Base-by-base conservation (phyloP, 257 asterid species). In the Agastache rugosa region DNA sequence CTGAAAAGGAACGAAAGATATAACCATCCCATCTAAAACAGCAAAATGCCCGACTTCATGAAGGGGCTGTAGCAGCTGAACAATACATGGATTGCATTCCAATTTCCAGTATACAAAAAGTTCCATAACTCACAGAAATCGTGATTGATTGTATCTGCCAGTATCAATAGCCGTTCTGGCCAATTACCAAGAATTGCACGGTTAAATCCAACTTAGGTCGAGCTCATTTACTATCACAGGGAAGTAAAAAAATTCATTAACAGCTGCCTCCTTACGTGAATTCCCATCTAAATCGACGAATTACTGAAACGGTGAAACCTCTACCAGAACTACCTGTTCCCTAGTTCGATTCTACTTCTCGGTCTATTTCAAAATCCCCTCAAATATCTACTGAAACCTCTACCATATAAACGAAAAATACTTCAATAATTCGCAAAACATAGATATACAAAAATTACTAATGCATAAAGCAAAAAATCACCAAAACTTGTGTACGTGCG, bases 351-450 rank as follows among this genome's bases (percentile, higher is more conserved):
- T 25, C 75, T 48, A 59, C 64, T 60, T 60, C 69, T 44, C 58
- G 1, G 17, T 25, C 72, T 23, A 76, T 3, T 11, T 51, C 27
- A 77, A 70, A 71, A 51, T 77, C 59, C 31, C 53, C 61, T 12
- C 29, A n/a, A 53, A 17, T 42, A 51, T 17, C 63, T 39, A 37
- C 60, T n/a, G 65, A 44, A 47, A n/a, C 23, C 63, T 59, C 75
- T 31, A 48, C 31, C 16, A 6, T 31, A 0, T 1, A 14, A 37
- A 17, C 17, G 2, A 42, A 29, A 22, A 7, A 20, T 12, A 37
- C 27, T 11, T 69, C 31, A 16, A 42, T 17, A 11, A 56, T 35
- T 25, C 60, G 45, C 15, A 39, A 25, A 62, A 29, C 42, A 27
- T 3, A 62, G 11, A 59, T 34, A 54, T 51, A 55, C 35, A 47